Evolutionary conservation across 2,329 filamentous ascomycete species (phyloP).

Genomic region (Arthrobotrys pseudoclavata): DNA sequence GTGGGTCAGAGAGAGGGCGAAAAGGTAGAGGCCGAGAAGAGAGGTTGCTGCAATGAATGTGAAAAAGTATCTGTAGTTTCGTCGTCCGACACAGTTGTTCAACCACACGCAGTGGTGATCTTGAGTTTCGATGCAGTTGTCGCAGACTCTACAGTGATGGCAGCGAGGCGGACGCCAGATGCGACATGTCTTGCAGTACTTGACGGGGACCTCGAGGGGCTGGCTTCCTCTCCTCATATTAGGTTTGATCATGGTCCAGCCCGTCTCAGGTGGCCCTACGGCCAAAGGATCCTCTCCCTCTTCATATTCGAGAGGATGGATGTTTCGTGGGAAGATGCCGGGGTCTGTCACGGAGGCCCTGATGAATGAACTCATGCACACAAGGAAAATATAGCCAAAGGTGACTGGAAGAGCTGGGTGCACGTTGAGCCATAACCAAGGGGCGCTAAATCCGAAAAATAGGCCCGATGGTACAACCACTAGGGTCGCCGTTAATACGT

Average conservation of each 20-base stretch:
- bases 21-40: constrained; percentile 80
- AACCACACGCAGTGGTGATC: constrained; percentile 99
- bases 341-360: constrained; percentile 94
- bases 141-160: constrained; percentile 95
- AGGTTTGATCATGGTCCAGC: constrained; percentile 93
- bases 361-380: constrained; percentile 92
- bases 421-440: constrained; percentile 86
- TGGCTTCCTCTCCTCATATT: constrained; percentile 78
- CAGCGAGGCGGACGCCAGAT: constrained; percentile 96
- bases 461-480: constrained; percentile 83
- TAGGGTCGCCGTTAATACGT: constrained; percentile 84
- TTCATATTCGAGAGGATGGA: constrained; percentile 75
- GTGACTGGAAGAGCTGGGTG: constrained; percentile 89
- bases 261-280: constrained; percentile 86
- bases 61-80: constrained; percentile 99
- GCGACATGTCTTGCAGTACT: constrained; percentile 97
- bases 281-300: constrained; percentile 84
- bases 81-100: constrained; percentile 96
- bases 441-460: constrained; percentile 80
- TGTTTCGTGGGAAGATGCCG: constrained; percentile 90
- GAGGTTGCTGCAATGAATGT: constrained; percentile 86
- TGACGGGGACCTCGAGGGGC: constrained; percentile 97
- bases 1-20: constrained; percentile 84
- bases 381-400: constrained; percentile 90
- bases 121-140: constrained; percentile 96